Evolutionary conservation across 495 filamentous ascomycete genomes (phyloP).

Genomic region (Neurospora sp.): DNA sequence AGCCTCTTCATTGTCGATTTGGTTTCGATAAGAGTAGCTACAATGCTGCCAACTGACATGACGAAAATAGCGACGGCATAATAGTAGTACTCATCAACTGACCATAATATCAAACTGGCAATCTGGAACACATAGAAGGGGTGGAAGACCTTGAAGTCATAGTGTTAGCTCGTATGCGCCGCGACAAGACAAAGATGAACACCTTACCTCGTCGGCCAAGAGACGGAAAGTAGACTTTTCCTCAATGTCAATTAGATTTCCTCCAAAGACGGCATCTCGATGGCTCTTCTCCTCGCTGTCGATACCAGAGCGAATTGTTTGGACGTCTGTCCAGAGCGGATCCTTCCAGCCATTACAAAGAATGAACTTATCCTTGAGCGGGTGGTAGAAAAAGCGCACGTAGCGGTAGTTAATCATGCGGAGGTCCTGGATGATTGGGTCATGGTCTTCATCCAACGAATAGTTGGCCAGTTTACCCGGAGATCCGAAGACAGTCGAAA

Average conservation of each 20-base stretch:
- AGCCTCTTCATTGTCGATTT: slow-evolving; percentile 85
- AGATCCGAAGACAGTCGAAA: slow-evolving; percentile 80
- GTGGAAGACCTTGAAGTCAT: slow-evolving; percentile 61
- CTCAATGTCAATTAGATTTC: slow-evolving; percentile 82
- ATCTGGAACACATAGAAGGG: slow-evolving; percentile 99
- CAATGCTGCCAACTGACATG: slow-evolving; percentile 88
- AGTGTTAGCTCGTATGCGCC: slow-evolving; percentile 1
- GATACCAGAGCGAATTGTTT: slow-evolving; percentile 67
- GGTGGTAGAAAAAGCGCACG: slow-evolving; percentile 85
- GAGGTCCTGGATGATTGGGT: slow-evolving; percentile 63
- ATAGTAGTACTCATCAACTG: slow-evolving; percentile 91
- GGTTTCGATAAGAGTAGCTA: slow-evolving; percentile 81
- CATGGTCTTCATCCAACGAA: slow-evolving; percentile 69
- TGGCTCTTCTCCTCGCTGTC: slow-evolving; percentile 81
- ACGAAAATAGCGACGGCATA: slow-evolving; percentile 94
- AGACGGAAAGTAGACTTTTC: slow-evolving; percentile 75
- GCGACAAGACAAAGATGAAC: not conserved
- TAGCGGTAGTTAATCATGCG: slow-evolving; percentile 84
- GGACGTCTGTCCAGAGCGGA: slow-evolving; percentile 71
- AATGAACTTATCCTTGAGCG: slow-evolving; percentile 75
- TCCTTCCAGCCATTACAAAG: slow-evolving; percentile 88
- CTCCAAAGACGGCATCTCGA: slow-evolving; percentile 77
- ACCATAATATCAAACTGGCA: slow-evolving; percentile 90
- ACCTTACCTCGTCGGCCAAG: slow-evolving; percentile 74
- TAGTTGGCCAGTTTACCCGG: slow-evolving; percentile 44